Evolutionary conservation across 2,329 filamentous ascomycete genomes (phyloP), one percentile per base, ranked within the genome.

Genomic region (Fusarium oligoseptatum): DNA sequence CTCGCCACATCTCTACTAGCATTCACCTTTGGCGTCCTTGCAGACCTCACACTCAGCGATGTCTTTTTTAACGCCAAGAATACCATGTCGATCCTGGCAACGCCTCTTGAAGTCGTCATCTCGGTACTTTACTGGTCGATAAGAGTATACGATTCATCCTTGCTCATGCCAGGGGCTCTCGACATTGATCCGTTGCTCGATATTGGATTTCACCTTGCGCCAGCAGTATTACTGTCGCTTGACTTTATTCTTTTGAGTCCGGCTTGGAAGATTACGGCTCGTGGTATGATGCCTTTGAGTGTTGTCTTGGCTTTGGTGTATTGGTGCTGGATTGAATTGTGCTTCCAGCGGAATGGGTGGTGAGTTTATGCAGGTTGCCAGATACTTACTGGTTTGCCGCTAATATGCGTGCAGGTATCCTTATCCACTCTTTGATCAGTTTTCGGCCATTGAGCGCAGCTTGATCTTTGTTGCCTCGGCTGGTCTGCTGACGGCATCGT

Each of bases 291-390:
- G 34, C 34, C 55, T 11, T 20, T 39, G 20, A 58, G 55, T 39
- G 34, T 39, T 24, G 20, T 17, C 22, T 39, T 39, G 55, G 55
- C 55, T 12, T n/a, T 58, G 55, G 55, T 39, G 34, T 58, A 58
- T 20, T 58, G 55, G 55, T 58, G 55, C 15, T 58, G 55, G 55
- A 58, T 58, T 39, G 55, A 58, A 14, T 4, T 58, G 15, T 58
- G 55, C 34, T 58, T 58, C 11, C 34, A 36, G 20, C 55, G 55
- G 27, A 58, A 58, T 58, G 55, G 55, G 3, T 58, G 55, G 55
- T 58, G 20, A 58, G 55, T 58, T 39, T 37, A 39, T 15, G 32
- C 17, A 58, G 32, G 29, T 22, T 9, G 29, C 10, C 15, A 11
- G 27, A n/a, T 36, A 6, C 11, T 7, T 37, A 17, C 34, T 37